These are phyloP conservation scores for Monilinia fructigena DNA, from an alignment of 2,329 filamentous ascomycete species.

Conservation along the genomic window DNA sequence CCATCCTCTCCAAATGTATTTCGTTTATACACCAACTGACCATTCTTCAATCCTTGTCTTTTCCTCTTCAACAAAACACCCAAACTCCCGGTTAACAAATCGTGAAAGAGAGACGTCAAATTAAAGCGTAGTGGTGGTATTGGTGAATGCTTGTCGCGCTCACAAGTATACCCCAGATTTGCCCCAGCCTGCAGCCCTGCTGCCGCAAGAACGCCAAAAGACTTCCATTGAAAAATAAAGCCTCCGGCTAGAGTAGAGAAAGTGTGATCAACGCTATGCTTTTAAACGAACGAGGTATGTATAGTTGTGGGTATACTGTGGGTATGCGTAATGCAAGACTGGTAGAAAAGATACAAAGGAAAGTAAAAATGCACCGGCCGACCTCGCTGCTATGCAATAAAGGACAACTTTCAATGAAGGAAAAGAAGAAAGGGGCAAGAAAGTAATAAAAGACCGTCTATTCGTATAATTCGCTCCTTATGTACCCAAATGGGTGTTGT, in stretches of 20 bases:
- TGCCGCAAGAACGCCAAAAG: conserved; percentile 13
- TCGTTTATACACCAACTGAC: not conserved
- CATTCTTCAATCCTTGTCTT: not conserved
- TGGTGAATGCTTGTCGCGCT: not conserved
- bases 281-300: conserved; percentile 11
- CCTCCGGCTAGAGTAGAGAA: not conserved
- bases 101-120: conserved; percentile 20
- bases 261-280: not conserved
- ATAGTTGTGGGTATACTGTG: conserved; percentile 3
- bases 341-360: not conserved
- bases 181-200: conserved; percentile 4
- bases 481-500: conserved; percentile 15
- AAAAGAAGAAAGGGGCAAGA: not conserved
- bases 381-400: conserved; percentile 19
- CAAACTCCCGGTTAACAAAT: conserved; percentile 7
- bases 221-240: conserved; percentile 10
- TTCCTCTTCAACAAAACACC: not conserved
- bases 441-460: conserved; percentile 14
- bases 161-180: not conserved
- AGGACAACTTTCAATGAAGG: conserved; percentile 14
- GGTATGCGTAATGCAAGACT: conserved; percentile 11
- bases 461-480: conserved; percentile 21
- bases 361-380: conserved; percentile 5
- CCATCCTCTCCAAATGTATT: not conserved
- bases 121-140: conserved; percentile 13